Percentiles rank a stretch among this genome's conserved stretches.
These are phyloP conservation scores for Paecilomyces niveus DNA, from an alignment of 2,329 filamentous ascomycete genomes.

Conservation along the genomic window DNA sequence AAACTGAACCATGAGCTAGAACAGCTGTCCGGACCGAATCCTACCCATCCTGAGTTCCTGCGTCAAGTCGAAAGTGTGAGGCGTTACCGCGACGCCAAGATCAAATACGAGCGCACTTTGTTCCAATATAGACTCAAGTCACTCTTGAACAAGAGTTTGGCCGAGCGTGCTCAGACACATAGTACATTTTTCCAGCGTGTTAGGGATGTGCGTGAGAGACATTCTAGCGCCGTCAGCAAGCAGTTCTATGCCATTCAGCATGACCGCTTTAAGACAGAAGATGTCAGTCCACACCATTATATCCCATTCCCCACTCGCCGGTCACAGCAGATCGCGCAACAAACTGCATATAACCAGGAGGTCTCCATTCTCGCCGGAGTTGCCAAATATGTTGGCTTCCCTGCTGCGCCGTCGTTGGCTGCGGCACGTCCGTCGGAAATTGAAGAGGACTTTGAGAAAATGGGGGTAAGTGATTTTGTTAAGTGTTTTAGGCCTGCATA, in stretches of 20 bases:
- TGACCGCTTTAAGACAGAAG: constrained; percentile 71
- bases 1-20: constrained; percentile 65
- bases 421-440: constrained; percentile 66
- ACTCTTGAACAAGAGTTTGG: constrained; percentile 67
- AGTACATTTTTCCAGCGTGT: constrained; percentile 85
- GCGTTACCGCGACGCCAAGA: constrained; percentile 71
- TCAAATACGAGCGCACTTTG: constrained; percentile 67
- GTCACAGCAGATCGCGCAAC: constrained; percentile 72
- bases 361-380: constrained; percentile 85
- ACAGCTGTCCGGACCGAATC: constrained; percentile 51
- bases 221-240: constrained; percentile 73
- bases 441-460: constrained; percentile 80
- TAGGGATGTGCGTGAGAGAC: constrained; percentile 72
- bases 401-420: constrained; percentile 79
- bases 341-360: constrained; percentile 88
- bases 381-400: constrained; percentile 93
- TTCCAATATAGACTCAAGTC: constrained; percentile 67
- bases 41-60: constrained; percentile 81
- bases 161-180: constrained; percentile 77
- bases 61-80: constrained; percentile 85
- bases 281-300: constrained; percentile 73
- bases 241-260: constrained; percentile 91
- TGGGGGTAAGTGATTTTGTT: constrained; percentile 60
- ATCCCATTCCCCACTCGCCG: constrained; percentile 72
- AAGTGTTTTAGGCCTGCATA: constrained; percentile 3